Evolutionary conservation across 108 stramenopile species (phyloP).

Genomic region (Parmales sp.): DNA sequence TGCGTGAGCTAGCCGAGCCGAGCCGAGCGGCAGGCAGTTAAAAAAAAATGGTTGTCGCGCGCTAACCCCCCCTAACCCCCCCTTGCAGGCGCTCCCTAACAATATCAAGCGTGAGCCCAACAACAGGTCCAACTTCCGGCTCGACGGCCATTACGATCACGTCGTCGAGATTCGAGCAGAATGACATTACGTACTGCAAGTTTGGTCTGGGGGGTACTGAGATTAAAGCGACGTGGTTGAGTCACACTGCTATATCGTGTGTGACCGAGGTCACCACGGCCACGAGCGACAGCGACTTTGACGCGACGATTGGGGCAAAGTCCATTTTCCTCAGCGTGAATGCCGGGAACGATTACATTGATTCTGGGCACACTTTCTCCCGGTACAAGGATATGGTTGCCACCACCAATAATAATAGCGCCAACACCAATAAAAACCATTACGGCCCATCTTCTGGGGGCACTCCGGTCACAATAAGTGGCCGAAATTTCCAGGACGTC

Average conservation of each 20-base stretch:
- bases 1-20: too few relatives aligned
- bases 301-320: background rate
- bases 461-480: background rate
- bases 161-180: background rate
- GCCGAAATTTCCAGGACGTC: background rate
- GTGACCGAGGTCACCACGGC: background rate
- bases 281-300: background rate
- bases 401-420: too few relatives aligned
- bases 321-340: background rate
- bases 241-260: too few relatives aligned
- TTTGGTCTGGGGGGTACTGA: too few relatives aligned
- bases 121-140: background rate
- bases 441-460: background rate
- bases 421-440: background rate
- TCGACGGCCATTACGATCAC: constrained; percentile 1
- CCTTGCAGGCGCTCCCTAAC: too few relatives aligned
- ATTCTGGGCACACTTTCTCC: background rate
- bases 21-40: too few relatives aligned
- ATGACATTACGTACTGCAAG: background rate
- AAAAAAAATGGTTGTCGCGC: too few relatives aligned
- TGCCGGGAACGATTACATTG: background rate
- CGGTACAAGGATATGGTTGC: too few relatives aligned
- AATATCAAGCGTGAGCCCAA: too few relatives aligned
- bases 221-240: too few relatives aligned
- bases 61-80: too few relatives aligned